phyloP scores from a whole-genome alignment of 192 early-diverging fungal genomes.

The Powellomyces hirtus region DNA sequence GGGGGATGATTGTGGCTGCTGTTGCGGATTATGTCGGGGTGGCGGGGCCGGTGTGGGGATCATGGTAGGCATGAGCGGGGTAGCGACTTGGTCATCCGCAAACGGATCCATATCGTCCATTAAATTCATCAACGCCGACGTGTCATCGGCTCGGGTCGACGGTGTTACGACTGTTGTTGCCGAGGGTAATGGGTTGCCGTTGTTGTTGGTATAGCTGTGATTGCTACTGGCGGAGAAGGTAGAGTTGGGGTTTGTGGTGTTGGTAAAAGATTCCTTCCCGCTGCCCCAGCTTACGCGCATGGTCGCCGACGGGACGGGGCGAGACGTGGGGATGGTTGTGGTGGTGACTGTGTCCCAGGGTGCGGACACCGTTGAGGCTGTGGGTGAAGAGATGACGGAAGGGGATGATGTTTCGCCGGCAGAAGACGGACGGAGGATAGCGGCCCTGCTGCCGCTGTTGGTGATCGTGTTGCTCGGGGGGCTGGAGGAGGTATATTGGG shows the following conservation, averaged over 20 bases:
- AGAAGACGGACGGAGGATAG: not conserved
- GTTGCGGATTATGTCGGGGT: not conserved
- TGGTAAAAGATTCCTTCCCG: not conserved
- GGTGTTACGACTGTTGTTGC: too few relatives aligned
- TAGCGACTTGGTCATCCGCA: not conserved
- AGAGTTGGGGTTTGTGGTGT: not conserved
- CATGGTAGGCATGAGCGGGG: not conserved
- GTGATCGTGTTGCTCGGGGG: not conserved
- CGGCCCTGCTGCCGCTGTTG: not conserved
- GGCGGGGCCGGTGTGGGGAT: not conserved
- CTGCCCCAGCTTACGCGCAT: slow-evolving; percentile 16
- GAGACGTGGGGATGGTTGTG: not conserved
- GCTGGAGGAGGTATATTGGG: too few relatives aligned
- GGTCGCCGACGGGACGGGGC: not conserved
- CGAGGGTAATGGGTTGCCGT: not conserved
- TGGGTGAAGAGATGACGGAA: not conserved
- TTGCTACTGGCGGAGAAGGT: not conserved
- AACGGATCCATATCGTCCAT: slow-evolving; percentile 17
- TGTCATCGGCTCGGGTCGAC: not conserved
- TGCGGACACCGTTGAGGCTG: not conserved
- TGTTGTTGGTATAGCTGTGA: not conserved
- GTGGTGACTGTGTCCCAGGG: not conserved
- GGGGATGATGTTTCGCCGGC: not conserved
- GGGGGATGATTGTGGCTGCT: not conserved
- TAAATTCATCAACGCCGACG: not conserved